Evolutionary conservation across 805 yeast species (phyloP), one percentile per base, ranked within the genome.

Genomic region (Cyberlindnera euphorbiiphila): DNA sequence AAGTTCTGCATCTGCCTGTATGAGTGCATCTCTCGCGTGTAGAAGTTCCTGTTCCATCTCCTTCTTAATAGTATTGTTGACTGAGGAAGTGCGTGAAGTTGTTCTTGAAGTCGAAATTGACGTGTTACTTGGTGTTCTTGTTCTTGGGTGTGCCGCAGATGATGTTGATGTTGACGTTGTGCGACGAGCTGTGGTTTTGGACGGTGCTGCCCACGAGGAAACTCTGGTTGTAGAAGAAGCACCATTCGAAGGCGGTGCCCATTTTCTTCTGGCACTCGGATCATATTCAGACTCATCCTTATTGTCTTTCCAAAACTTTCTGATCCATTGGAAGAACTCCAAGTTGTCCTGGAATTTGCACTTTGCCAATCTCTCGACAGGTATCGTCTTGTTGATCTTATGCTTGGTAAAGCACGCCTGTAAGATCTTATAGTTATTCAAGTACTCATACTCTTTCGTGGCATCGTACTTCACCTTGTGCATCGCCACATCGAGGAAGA

Each of bases 311-410:
- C 98, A 91, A 53, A 69, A 80, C 52, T 73, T 74, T 55, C 85
- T 81, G 54, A 87, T 69, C 96, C 96, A 93, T 64, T 93, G 99
- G 46, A 89, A 65, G 53, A 93, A 84, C 64, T 89, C 98, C 52
- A 93, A 71, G 60, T 93, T 93, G 56, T 91, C 98, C 60, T 93
- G 98, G 50, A 93, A 75, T 53, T 85, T 71, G 65, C 97, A 93
- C 61, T 85, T 86, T 58, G 85, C 76, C 42, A 93, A 69, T 45
- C 73, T 71, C 42, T 86, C 95, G 20, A 88, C 93, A 20, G 88
- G 89, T 21, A 93, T 76, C 13, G 75, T 71, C 51, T 87, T 78
- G 39, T 80, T 76, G 44, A 93, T 78, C 30, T 70, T 66, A 55
- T 86, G 87, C 50, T 68, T 76, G 24, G 74, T 70, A 54, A 93